Evolutionary conservation across 129 eudicot species (phyloP).

Genomic region (Deinandra increscens): DNA sequence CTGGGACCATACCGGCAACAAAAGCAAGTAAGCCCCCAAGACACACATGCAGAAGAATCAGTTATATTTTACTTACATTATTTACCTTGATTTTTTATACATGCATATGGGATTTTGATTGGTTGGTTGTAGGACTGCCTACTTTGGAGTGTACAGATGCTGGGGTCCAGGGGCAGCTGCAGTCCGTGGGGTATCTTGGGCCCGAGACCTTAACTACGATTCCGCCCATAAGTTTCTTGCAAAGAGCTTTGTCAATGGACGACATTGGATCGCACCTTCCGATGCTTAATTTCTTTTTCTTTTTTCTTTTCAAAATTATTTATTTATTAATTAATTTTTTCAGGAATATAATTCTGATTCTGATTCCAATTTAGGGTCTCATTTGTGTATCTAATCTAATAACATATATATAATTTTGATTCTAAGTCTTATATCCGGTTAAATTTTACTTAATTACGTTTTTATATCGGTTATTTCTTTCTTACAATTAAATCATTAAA

Average conservation of each 20-base stretch:
- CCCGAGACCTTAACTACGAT: constrained; percentile 74
- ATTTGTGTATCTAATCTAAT: neutral
- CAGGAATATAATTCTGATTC: neutral
- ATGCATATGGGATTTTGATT: neutral
- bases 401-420: no score
- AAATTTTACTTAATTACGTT: no score
- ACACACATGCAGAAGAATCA: no score
- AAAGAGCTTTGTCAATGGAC: constrained; percentile 92
- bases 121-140: constrained; percentile 63
- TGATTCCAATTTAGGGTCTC: neutral
- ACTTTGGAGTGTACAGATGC: constrained; percentile 84
- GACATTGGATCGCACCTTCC: constrained; percentile 91
- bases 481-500: no score
- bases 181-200: constrained; percentile 89
- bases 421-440: no score
- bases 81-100: neutral
- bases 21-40: constrained; percentile 77
- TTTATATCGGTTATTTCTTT: no score
- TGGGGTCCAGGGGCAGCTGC: constrained; percentile 96
- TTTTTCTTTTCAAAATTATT: constrained; percentile 12
- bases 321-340: constrained; percentile 21
- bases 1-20: constrained; percentile 81
- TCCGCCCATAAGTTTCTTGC: constrained; percentile 79
- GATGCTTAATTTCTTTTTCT: constrained; percentile 65
- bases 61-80: no score